Conservation (phyloP, 352 stramenopile species). For the Phytophthora pini region DNA sequence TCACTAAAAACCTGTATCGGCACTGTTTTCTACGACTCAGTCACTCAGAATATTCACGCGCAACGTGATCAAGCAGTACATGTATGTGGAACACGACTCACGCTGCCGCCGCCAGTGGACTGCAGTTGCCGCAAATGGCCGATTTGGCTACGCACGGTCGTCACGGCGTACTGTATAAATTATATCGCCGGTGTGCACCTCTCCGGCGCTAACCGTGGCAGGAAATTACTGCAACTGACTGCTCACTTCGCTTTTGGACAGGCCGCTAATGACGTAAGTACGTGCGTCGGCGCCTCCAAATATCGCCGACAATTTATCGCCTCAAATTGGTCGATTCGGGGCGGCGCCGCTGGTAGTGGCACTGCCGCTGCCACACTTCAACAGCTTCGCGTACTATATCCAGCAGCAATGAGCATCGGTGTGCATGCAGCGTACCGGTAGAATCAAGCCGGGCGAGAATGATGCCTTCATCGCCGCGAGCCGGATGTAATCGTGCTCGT, state of each 20-base stretch:
- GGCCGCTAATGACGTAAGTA: slow-evolving; percentile 15
- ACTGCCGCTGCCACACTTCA: not conserved
- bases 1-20: no score
- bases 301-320: not conserved
- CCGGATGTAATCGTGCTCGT: slow-evolving; percentile 11
- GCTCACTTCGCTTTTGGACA: slow-evolving; percentile 17
- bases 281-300: not conserved
- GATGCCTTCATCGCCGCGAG: not conserved
- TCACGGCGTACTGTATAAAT: slow-evolving; percentile 24
- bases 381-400: not conserved
- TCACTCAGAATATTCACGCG: no score
- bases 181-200: slow-evolving; percentile 23
- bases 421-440: not conserved
- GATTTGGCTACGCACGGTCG: not conserved
- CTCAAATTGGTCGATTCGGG: no score
- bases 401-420: not conserved
- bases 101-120: no score
- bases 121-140: not conserved
- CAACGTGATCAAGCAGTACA: no score
- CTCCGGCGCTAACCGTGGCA: slow-evolving; percentile 2
- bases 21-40: no score
- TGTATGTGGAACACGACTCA: no score
- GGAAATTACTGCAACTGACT: slow-evolving; percentile 9
- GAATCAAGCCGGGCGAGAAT: slow-evolving; percentile 2
- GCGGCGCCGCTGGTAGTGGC: not conserved